Evolutionary conservation across 306 rosid species (phyloP), one percentile per base, ranked within the genome.

Genomic region (Sechiopsis laciniata): DNA sequence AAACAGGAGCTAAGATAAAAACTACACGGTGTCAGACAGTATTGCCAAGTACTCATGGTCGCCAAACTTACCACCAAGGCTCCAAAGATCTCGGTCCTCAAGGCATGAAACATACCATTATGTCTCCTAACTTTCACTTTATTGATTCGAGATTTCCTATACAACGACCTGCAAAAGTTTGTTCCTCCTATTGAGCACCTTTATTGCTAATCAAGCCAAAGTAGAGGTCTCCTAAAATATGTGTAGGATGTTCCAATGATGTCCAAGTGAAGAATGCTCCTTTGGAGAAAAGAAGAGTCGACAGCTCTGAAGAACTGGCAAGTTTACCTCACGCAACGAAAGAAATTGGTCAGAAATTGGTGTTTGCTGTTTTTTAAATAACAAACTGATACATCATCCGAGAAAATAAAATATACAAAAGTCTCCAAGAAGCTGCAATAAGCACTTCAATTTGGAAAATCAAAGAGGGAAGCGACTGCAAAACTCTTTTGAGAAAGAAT

Each of bases 101-200:
- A 26, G 42, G 42, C 45, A 60, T 60, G 42, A 40, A 59, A 60
- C 66, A 60, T 60, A n/a, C n/a, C n/a, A n/a, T n/a, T 60, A 59
- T 12, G 19, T 26, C 45, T 60, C 19, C 66, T 0, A 60, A 60
- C 8, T 60, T 60, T 60, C 2, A 26, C 66, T 26, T 17, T 24
- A 59, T 37, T 5, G 37, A 59, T 59, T 21, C n/a, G 16, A n/a
- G 8, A 0, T 9, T 58, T 58, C 64, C 37, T 58, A 11, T 24
- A 21, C 21, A 4, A 57, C n/a, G 9, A 22, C 65, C 24, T 4
- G 13, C 65, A 22, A 59, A 26, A 59, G 40, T 24, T 22, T 22
- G 12, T 12, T 59, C 17, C n/a, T 22, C 65, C 29, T 59, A 59
- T 60, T 42, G 29, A 26, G 9, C 66, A 24, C 66, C 66, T 60